These are phyloP conservation scores for Pseudocercospora fuligena DNA, from an alignment of 2,329 filamentous ascomycete genomes.

Conservation along the genomic window DNA sequence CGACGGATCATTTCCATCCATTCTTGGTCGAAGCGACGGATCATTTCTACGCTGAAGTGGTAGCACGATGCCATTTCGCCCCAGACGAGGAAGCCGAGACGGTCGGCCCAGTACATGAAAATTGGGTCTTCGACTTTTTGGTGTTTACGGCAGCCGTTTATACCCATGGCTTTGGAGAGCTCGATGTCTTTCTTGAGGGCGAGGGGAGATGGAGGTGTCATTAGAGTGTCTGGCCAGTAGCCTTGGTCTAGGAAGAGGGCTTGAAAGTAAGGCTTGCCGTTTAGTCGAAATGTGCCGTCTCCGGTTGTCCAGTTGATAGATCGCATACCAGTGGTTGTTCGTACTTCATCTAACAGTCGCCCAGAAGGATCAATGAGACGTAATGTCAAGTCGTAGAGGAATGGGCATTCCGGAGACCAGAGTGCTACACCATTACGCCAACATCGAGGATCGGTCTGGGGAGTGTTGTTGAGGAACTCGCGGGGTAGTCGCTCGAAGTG, in stretches of 20 bases:
- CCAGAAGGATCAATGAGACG: constrained; percentile 53
- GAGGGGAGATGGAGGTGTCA: constrained; percentile 60
- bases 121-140: constrained; percentile 67
- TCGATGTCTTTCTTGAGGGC: constrained; percentile 58
- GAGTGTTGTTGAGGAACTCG: constrained; percentile 41
- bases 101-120: constrained; percentile 66
- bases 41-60: constrained; percentile 63
- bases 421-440: constrained; percentile 64
- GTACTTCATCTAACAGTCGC: constrained; percentile 59
- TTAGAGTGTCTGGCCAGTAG: constrained; percentile 66
- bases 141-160: constrained; percentile 69
- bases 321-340: constrained; percentile 66
- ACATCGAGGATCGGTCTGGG: constrained; percentile 45
- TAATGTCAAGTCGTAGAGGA: constrained; percentile 61
- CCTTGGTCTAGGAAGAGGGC: constrained; percentile 65
- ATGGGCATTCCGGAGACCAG: constrained; percentile 64
- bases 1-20: constrained; percentile 67
- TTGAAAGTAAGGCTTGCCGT: constrained; percentile 65
- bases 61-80: constrained; percentile 70
- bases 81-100: constrained; percentile 66
- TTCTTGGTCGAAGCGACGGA: constrained; percentile 65
- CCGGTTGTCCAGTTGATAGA: constrained; percentile 63
- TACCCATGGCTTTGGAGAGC: constrained; percentile 64
- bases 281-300: constrained; percentile 64
- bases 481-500: constrained; percentile 48